A percentile compares a stretch with the other conserved stretches of the same genome.
These are phyloP conservation scores for Aurantiochytrium sp. DNA, from an alignment of 108 stramenopile species.

Conservation along the genomic window DNA sequence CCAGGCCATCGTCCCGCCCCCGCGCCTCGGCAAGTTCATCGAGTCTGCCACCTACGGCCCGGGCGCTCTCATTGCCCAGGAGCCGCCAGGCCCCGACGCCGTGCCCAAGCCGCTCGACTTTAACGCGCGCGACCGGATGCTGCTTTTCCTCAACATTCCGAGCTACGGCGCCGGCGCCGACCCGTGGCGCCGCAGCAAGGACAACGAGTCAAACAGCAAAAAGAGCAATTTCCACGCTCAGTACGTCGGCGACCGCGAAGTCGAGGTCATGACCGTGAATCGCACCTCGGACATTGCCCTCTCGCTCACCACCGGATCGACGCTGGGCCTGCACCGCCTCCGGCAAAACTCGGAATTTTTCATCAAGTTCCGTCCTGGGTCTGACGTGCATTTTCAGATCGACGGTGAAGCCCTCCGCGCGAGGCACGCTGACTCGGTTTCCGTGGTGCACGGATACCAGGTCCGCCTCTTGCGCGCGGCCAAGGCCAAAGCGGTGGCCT, in stretches of 20 bases:
- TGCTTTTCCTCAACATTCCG: constrained; percentile 10
- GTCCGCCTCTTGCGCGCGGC: not conserved
- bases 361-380: not conserved
- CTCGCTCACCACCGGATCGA: not conserved
- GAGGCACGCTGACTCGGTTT: not conserved
- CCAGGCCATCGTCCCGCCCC: not conserved
- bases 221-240: not conserved
- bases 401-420: constrained; percentile 11
- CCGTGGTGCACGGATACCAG: not conserved
- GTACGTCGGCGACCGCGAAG: not conserved
- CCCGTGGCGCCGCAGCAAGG: not conserved
- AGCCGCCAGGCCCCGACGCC: not conserved
- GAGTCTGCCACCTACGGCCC: not conserved
- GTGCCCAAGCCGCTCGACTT: not conserved
- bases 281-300: constrained; percentile 1
- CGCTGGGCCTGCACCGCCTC: not conserved
- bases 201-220: not conserved
- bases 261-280: not conserved
- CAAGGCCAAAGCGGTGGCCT: not conserved
- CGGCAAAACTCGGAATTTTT: not conserved
- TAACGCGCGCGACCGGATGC: not conserved
- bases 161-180: constrained; percentile 23
- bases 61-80: not conserved
- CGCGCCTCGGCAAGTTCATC: not conserved
- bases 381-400: not conserved